A percentile compares a stretch with the other conserved stretches of the same genome.
These are phyloP conservation scores for Artemisia annua DNA, from an alignment of 129 eudicot species.

Conservation along the genomic window DNA sequence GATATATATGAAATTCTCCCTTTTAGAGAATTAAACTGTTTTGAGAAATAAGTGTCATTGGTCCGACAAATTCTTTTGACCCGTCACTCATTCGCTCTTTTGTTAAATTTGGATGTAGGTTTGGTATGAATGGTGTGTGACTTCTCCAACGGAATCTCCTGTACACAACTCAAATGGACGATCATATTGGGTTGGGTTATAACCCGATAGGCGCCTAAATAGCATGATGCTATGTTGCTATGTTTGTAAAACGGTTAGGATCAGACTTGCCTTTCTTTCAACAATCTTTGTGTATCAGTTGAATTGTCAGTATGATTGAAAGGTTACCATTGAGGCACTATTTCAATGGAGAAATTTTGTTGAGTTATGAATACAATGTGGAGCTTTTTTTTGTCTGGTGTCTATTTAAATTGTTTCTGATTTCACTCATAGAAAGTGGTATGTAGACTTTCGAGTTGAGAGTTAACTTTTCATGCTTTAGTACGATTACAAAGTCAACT, in stretches of 20 bases:
- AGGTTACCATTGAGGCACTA: neutral
- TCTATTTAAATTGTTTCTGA: neutral
- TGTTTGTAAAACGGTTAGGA: constrained; percentile 25
- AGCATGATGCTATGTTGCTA: constrained; percentile 17
- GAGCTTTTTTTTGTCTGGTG: neutral
- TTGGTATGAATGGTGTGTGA: constrained; percentile 98
- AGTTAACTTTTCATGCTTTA: too few species aligned
- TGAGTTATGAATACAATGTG: neutral
- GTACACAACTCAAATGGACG: constrained; percentile 89
- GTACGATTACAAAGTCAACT: too few species aligned
- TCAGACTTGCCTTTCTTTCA: neutral
- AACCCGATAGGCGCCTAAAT: constrained; percentile 1
- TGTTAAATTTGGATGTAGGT: constrained; percentile 50
- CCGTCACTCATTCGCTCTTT: neutral
- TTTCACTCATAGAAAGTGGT: neutral
- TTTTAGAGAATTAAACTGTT: too few species aligned
- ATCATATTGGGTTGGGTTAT: constrained; percentile 97
- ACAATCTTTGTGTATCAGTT: constrained; percentile 5
- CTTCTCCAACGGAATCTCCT: constrained; percentile 65
- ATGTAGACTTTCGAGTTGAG: too few species aligned
- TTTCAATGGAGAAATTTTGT: constrained; percentile 15
- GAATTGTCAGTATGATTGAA: constrained; percentile 20
- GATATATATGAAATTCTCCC: too few species aligned
- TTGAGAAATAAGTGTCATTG: too few species aligned
- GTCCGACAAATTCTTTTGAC: neutral